A percentile compares a stretch with the other conserved stretches of the same genome.
Evolutionary conservation across 176 grass and related monocot species (phyloP).

Genomic region (Saccharum spontaneum): DNA sequence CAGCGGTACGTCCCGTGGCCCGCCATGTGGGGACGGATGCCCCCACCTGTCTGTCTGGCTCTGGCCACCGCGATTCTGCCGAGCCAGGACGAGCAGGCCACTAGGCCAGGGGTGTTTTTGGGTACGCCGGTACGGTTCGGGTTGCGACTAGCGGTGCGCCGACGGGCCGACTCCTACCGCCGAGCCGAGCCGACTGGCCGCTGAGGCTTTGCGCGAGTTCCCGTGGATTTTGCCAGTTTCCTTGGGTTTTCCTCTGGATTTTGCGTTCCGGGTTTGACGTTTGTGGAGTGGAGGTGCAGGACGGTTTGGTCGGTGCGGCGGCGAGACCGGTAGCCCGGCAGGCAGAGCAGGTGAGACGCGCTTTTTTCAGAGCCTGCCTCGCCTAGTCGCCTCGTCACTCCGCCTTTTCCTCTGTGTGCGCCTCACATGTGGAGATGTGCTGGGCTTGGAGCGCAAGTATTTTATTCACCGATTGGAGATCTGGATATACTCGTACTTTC

Average conservation of each 20-base stretch:
- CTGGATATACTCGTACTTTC: background rate
- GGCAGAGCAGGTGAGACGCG: background rate
- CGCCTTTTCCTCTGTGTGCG: too few species aligned
- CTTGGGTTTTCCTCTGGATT: background rate
- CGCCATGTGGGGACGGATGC: background rate
- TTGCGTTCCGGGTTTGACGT: background rate
- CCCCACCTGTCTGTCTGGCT: background rate
- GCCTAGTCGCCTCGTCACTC: background rate
- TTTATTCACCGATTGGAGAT: background rate
- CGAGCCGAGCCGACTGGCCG: background rate
- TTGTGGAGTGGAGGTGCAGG: background rate
- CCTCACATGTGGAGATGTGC: slow-evolving; percentile 6
- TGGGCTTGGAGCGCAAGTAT: background rate
- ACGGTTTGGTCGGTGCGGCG: slow-evolving; percentile 24
- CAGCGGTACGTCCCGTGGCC: background rate
- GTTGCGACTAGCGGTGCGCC: background rate
- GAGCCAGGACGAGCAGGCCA: background rate
- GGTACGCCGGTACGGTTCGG: background rate
- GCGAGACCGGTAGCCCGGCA: background rate
- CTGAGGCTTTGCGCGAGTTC: background rate
- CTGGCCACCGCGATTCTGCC: background rate
- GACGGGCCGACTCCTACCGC: background rate
- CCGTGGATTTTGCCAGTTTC: background rate
- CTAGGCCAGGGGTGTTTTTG: background rate
- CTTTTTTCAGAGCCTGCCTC: background rate